phyloP scores from a whole-genome alignment of 768 basidiomycete genomes.

The Solioccasus polychromus region DNA sequence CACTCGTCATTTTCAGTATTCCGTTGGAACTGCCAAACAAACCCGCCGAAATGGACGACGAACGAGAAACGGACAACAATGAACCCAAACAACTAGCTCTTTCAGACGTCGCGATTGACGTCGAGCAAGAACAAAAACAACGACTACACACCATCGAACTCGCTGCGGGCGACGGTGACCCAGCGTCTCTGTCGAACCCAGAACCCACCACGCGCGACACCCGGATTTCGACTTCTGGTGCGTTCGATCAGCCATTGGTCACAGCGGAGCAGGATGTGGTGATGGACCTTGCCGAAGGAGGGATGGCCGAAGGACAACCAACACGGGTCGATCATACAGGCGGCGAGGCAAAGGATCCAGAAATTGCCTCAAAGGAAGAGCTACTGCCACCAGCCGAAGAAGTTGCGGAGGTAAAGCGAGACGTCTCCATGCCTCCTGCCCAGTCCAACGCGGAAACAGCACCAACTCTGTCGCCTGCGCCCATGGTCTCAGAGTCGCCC shows the following conservation, averaged over 20 bases:
- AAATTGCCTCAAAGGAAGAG: slow-evolving; percentile 3
- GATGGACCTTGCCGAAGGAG: slow-evolving; percentile 22
- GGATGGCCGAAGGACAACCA: slow-evolving; percentile 13
- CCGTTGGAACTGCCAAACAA: slow-evolving; percentile 12
- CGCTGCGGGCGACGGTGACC: slow-evolving; percentile 3
- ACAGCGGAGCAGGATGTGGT: slow-evolving; percentile 20
- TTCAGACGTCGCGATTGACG: slow-evolving; percentile 20
- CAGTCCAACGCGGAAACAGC: slow-evolving; percentile 10
- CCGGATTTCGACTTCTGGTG: slow-evolving; percentile 3
- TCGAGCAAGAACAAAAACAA: slow-evolving; percentile 16
- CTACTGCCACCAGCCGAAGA: slow-evolving; percentile 11
- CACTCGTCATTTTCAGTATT: slow-evolving; percentile 27
- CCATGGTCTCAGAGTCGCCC: slow-evolving; percentile 12
- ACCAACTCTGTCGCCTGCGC: slow-evolving; percentile 9
- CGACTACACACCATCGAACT: not conserved
- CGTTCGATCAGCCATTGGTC: slow-evolving; percentile 24
- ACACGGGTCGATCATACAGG: slow-evolving; percentile 8
- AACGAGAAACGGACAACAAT: slow-evolving; percentile 10
- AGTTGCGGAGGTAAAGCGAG: slow-evolving; percentile 16
- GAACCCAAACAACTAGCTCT: not conserved
- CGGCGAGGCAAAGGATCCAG: slow-evolving; percentile 1
- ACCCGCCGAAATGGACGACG: slow-evolving; percentile 23
- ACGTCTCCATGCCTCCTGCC: slow-evolving; percentile 25
- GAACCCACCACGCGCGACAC: slow-evolving; percentile 9
- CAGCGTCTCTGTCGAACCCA: slow-evolving; percentile 4